Base-by-base conservation (phyloP, 2,329 filamentous ascomycete genomes). In the Seiridium cupressi region DNA sequence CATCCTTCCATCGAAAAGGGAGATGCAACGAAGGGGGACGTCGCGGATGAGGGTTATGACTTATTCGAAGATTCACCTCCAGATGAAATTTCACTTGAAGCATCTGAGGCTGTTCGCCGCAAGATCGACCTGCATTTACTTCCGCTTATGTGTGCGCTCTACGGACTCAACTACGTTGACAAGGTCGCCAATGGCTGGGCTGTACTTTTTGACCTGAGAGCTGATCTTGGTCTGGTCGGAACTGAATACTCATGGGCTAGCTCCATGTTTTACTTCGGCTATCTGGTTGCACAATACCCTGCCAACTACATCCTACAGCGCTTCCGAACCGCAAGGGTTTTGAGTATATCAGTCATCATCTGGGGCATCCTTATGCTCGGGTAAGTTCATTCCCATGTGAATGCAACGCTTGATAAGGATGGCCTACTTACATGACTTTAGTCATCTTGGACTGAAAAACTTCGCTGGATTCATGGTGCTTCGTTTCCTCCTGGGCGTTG, bases 91-190 rank as follows among this genome's bases (percentile, higher is more conserved):
- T 60, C 67, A 2, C 51, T 64, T 13, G 66, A 65, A 49, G 62
- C 60, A 1, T 61, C 60, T 31, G 57, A 61, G 9, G 63, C 62
- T 4, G 65, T 69, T 10, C 53, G 62, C 18, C 61, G 66, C 58
- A 81, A 81, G 67, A 80, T 81, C 56, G 79, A 81, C 66, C 69
- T 68, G 60, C 72, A 79, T 61, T 58, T 81, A 44, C 78, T 81
- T 76, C 79, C 79, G 3, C 71, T 87, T 63, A 76, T 87, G 68
- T 87, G 83, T 61, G 66, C 83, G 35, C 77, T 86, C 3, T 87
- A 87, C 63, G 82, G 82, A 1, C 74, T 87, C 68, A 84, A 86
- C 64, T 87, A 79, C 66, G 72, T 87, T 5, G 83, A 77, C 61
- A 76, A 77, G 67, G 63, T 64, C 3, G 63, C 66, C 34, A 63